Base-by-base conservation (phyloP, 2,329 filamentous ascomycete species). In the Orbilia brochopaga region DNA sequence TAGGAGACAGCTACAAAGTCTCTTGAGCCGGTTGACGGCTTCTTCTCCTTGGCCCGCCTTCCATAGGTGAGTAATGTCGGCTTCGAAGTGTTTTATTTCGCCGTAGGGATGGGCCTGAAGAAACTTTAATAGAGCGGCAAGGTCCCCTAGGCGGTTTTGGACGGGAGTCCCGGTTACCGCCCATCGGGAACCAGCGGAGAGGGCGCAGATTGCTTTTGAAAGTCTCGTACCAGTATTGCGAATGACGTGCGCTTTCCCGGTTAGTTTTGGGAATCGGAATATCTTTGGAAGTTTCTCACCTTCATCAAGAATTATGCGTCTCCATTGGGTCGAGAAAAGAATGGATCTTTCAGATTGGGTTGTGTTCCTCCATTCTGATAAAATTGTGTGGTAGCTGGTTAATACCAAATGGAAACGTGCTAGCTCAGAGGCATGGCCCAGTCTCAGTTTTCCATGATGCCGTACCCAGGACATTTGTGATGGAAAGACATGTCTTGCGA, bases 91-190 rank as follows among this genome's bases (percentile, higher is more conserved):
- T 48, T 76, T 79, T 0, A 74, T 66, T 7, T 82, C 78, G 2
- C 78, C 73, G 58, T 82, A 83, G 0, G 83, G 83, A 65, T 80
- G 24, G 48, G 48, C 48, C 10, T 15, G 76, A n/a, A 85, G 75
- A 69, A 85, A 85, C 0, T 79, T 78, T 37, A 85, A 79, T 0
- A 86, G 78, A 0, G 83, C 79, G 0, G 81, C 83, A 2, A 85
- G 79, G 54, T 86, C 84, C 4, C 82, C 81, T 0, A 85, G 78
- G 1, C 78, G 78, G 73, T 86, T 85, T 65, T 85, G 84, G 30
- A 86, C 82, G 0, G 84, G 84, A 0, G 83, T 85, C 0, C 83
- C 83, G 0, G 82, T 83, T 0, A 85, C 78, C 69, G 83, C 84
- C 84, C 84, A 86, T 8, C 84, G 79, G 0, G 79, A 81, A 1